Percentiles rank a stretch among this genome's conserved stretches.
phyloP scores from a whole-genome alignment of 2,329 filamentous ascomycete species.

The Sphaceloma murrayae region DNA sequence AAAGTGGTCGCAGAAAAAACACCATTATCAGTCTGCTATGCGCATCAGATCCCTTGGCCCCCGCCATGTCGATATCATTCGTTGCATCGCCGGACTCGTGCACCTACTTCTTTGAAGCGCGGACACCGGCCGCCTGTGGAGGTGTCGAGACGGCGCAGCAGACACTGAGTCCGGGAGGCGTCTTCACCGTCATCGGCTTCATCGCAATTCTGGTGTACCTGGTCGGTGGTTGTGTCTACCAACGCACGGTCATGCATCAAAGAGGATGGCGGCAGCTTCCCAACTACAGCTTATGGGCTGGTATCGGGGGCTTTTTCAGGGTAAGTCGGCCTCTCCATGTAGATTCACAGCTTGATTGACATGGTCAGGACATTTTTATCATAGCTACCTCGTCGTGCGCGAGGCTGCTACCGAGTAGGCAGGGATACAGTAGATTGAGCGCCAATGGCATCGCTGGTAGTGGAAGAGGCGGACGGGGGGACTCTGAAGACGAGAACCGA shows the following conservation, averaged over 20 bases:
- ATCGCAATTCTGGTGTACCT: conserved; percentile 80
- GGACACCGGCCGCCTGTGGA: conserved; percentile 75
- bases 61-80: conserved; percentile 66
- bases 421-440: conserved; percentile 58
- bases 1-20: conserved; percentile 55
- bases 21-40: conserved; percentile 89
- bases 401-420: conserved; percentile 52
- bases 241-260: conserved; percentile 87
- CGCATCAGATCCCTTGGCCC: conserved; percentile 65
- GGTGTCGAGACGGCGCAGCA: conserved; percentile 51
- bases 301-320: conserved; percentile 73
- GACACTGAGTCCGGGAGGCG: conserved; percentile 56
- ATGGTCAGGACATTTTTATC: conserved; percentile 47
- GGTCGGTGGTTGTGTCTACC: conserved; percentile 88
- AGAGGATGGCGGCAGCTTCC: conserved; percentile 91
- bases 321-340: too few relatives aligned
- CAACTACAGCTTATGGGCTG: conserved; percentile 87
- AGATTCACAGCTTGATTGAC: not conserved
- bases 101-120: conserved; percentile 90
- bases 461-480: conserved; percentile 32
- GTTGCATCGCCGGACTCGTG: conserved; percentile 78
- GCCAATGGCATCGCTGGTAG: conserved; percentile 41
- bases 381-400: conserved; percentile 61
- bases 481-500: conserved; percentile 76
- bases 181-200: conserved; percentile 78